These are phyloP conservation scores for Thermochaetoides dissita DNA, from an alignment of 2,329 filamentous ascomycete species.

Conservation along the genomic window DNA sequence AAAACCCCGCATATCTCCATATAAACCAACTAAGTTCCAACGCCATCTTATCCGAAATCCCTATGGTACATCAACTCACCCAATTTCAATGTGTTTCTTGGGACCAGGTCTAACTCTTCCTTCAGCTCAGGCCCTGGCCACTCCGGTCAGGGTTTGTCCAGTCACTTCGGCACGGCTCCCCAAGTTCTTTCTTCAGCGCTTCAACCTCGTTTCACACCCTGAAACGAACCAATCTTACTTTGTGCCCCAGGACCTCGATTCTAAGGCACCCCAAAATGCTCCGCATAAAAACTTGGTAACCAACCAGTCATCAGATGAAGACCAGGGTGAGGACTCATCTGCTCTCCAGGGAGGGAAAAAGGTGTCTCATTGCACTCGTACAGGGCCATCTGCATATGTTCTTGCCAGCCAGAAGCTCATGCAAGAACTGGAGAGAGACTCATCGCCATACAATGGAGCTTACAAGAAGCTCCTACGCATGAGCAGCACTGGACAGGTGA, in stretches of 20 bases:
- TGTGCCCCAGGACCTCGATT: conserved; percentile 27
- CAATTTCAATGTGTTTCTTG: not conserved
- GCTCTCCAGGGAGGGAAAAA: not conserved
- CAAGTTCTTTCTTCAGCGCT: conserved; percentile 47
- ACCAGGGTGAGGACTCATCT: not conserved
- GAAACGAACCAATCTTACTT: conserved; percentile 39
- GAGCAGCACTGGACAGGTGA: conserved; percentile 6
- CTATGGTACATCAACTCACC: conserved; percentile 36
- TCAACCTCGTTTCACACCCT: conserved; percentile 43
- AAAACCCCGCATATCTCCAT: conserved; percentile 20
- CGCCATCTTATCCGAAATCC: conserved; percentile 46
- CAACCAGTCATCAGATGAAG: not conserved
- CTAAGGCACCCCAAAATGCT: conserved; percentile 2
- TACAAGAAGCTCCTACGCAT: conserved; percentile 10
- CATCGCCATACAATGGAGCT: conserved; percentile 9
- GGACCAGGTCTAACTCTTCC: not conserved
- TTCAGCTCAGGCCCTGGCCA: conserved; percentile 47
- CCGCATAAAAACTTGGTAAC: not conserved
- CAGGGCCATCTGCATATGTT: conserved; percentile 17
- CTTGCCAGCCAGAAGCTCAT: conserved; percentile 23
- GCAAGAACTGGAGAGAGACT: conserved; percentile 8
- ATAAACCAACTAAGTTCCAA: conserved; percentile 31
- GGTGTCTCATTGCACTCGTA: conserved; percentile 1
- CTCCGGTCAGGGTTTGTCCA: conserved; percentile 42
- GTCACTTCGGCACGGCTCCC: conserved; percentile 38